These are phyloP conservation scores for Aphanomyces astaci DNA, from an alignment of 352 stramenopile species.

Conservation along the genomic window DNA sequence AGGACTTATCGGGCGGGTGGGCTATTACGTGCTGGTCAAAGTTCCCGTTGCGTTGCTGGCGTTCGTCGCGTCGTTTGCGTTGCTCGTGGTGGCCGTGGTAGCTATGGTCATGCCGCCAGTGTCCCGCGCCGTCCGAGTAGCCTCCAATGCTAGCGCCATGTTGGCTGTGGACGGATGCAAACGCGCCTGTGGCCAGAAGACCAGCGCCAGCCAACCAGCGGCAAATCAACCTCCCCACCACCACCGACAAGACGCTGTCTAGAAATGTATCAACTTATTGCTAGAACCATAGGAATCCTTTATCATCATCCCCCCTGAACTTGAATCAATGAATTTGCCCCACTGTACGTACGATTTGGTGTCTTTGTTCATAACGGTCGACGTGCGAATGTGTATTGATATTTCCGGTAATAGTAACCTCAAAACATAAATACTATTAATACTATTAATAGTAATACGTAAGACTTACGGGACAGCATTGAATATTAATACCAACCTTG, in stretches of 20 bases:
- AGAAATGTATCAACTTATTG: neutral
- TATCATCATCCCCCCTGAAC: no score
- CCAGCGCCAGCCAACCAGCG: neutral
- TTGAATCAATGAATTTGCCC: no score
- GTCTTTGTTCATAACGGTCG: no score
- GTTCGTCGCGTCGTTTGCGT: conserved; percentile 4
- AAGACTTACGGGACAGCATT: no score
- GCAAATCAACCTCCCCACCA: no score
- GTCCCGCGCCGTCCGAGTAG: neutral
- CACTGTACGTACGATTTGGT: no score
- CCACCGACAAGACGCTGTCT: neutral
- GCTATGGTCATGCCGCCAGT: conserved; percentile 43
- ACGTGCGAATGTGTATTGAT: no score
- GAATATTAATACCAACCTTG: no score
- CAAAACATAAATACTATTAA: neutral
- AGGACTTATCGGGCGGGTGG: conserved; percentile 31
- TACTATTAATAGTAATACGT: no score
- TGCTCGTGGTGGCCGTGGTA: conserved; percentile 37
- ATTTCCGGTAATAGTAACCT: no score
- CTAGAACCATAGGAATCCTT: no score
- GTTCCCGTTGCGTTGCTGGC: conserved; percentile 37
- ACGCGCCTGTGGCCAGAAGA: conserved; percentile 1
- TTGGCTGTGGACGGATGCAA: conserved; percentile 16
- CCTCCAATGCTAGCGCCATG: conserved; percentile 13
- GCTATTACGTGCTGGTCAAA: conserved; percentile 47